A percentile compares a stretch with the other conserved stretches of the same genome.
Conservation (phyloP, 1,284 basidiomycete species). For the Kwoniella shivajii region DNA sequence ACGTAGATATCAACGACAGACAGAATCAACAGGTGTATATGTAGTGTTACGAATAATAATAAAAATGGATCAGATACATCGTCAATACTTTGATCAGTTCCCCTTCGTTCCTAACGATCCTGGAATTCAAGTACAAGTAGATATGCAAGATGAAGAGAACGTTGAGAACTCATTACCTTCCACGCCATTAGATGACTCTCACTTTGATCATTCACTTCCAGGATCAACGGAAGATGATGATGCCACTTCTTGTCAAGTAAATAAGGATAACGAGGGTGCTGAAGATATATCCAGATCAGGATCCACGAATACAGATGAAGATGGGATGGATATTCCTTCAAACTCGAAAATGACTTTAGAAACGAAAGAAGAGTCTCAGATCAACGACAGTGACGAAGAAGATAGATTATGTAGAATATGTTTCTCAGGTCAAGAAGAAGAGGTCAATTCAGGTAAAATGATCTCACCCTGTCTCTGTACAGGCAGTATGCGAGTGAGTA, state of each 20-base stretch:
- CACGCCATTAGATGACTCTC: not conserved
- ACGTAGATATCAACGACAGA: no score
- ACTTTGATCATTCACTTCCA: not conserved
- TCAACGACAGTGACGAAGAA: slow-evolving; percentile 13
- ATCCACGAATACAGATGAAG: not conserved
- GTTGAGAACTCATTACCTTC: slow-evolving; percentile 10
- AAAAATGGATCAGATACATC: no score
- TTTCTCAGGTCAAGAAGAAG: slow-evolving; percentile 47
- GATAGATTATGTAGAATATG: slow-evolving; percentile 52
- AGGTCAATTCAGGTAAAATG: slow-evolving; percentile 42
- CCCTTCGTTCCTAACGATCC: no score
- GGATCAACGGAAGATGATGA: not conserved
- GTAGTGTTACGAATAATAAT: no score
- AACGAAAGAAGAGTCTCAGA: not conserved
- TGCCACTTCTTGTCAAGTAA: not conserved
- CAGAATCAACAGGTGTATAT: no score
- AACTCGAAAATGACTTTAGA: no score
- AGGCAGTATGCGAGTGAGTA: slow-evolving; percentile 50
- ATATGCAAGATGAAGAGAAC: slow-evolving; percentile 9
- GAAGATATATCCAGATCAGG: not conserved
- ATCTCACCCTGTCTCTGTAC: slow-evolving; percentile 53
- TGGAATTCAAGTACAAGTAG: no score
- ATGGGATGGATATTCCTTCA: no score
- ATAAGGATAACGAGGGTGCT: not conserved
- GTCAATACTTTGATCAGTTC: no score